Percentiles rank a stretch among this genome's conserved stretches.
These are phyloP conservation scores for Stephanodiscus triporus DNA, from an alignment of 108 stramenopile genomes.

Conservation along the genomic window DNA sequence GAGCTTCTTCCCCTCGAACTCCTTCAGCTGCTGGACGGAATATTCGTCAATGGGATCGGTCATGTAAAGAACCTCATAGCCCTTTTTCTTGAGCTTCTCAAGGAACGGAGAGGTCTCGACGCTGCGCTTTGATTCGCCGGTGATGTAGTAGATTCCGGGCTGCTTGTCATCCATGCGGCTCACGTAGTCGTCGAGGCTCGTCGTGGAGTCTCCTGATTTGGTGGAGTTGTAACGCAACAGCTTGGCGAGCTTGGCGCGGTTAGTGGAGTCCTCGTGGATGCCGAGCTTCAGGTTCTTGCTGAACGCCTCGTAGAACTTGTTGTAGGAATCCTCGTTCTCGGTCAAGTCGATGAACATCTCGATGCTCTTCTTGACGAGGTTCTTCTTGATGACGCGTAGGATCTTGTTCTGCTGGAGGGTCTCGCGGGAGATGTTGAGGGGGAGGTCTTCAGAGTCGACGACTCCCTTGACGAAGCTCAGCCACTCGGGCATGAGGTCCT, in stretches of 20 bases:
- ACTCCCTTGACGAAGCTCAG: conserved; percentile 99
- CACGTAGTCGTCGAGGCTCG: conserved; percentile 98
- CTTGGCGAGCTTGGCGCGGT: conserved; percentile 99
- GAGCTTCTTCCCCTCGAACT: conserved; percentile 99
- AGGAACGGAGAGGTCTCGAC: conserved; percentile 99
- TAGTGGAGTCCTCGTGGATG: conserved; percentile 99
- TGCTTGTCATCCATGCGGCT: conserved; percentile 98
- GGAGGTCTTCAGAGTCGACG: conserved; percentile 99
- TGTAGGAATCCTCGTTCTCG: conserved; percentile 99
- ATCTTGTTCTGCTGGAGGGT: conserved; percentile 99
- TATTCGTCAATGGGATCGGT: conserved; percentile 99
- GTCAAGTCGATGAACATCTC: conserved; percentile 99
- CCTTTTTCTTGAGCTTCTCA: conserved; percentile 99
- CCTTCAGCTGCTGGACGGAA: conserved; percentile 99
- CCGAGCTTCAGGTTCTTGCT: conserved; percentile 99
- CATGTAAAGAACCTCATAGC: conserved; percentile 99
- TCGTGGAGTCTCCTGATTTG: conserved; percentile 99
- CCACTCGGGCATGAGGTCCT: conserved; percentile 99
- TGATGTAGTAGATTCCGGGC: conserved; percentile 99
- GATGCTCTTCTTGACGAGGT: conserved; percentile 99
- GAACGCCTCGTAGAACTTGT: conserved; percentile 99
- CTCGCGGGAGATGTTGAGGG: conserved; percentile 99
- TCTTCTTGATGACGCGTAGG: conserved; percentile 99
- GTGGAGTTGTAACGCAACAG: conserved; percentile 99
- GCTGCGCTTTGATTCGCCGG: conserved; percentile 98